Conservation (phyloP, 2,329 filamentous ascomycete species). For the Aspergillus sp. region DNA sequence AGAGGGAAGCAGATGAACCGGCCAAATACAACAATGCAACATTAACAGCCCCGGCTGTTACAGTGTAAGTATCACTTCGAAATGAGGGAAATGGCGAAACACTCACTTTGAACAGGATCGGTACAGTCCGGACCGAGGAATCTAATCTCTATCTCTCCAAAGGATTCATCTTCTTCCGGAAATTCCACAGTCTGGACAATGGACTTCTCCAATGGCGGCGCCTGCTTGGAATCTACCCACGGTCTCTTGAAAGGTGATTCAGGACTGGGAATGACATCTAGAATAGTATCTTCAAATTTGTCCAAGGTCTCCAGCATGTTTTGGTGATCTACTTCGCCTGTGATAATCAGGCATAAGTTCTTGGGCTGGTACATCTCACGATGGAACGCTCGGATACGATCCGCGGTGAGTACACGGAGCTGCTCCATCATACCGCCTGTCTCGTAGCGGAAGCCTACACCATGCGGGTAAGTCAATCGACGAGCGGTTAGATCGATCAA, state of each 20-base stretch:
- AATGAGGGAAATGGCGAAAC: slow-evolving; percentile 3
- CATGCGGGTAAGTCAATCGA: slow-evolving; percentile 80
- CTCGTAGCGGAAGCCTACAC: slow-evolving; percentile 92
- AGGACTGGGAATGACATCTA: slow-evolving; percentile 75
- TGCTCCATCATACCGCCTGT: slow-evolving; percentile 98
- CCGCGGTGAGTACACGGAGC: slow-evolving; percentile 78
- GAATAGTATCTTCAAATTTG: slow-evolving; percentile 82
- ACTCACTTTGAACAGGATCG: slow-evolving; percentile 61
- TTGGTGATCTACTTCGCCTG: slow-evolving; percentile 85
- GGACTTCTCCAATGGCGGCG: slow-evolving; percentile 70
- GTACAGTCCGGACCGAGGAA: slow-evolving; percentile 85
- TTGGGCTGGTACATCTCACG: slow-evolving; percentile 97
- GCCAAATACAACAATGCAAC: slow-evolving; percentile 83
- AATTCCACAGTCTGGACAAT: slow-evolving; percentile 81
- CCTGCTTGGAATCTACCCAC: slow-evolving; percentile 85
- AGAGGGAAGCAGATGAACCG: slow-evolving; percentile 86
- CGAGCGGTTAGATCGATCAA: slow-evolving; percentile 84
- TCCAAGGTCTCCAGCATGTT: slow-evolving; percentile 80
- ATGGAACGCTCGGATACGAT: slow-evolving; percentile 93
- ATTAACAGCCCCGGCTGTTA: slow-evolving; percentile 67
- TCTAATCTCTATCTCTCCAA: slow-evolving; percentile 80
- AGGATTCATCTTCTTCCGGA: slow-evolving; percentile 93
- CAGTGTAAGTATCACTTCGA: slow-evolving; percentile 20
- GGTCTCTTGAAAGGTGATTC: slow-evolving; percentile 78
- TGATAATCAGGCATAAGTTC: slow-evolving; percentile 86